Evolutionary conservation across 768 basidiomycete species (phyloP).

Genomic region (Pholiota conissans): DNA sequence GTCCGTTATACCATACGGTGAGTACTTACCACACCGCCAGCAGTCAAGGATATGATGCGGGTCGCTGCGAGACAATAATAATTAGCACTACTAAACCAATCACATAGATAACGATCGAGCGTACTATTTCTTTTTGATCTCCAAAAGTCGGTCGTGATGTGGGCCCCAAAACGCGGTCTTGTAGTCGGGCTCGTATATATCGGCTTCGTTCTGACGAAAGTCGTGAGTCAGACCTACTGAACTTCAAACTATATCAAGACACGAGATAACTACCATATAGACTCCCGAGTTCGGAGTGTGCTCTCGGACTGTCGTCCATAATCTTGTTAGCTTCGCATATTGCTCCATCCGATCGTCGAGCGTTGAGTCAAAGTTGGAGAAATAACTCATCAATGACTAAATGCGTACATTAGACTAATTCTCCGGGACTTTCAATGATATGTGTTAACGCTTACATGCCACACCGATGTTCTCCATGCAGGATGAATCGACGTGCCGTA

Average conservation of each 20-base stretch:
- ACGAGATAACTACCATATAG: conserved; percentile 13
- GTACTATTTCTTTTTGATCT: conserved; percentile 21
- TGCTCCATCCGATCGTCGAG: conserved; percentile 8
- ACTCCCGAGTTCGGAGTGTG: conserved; percentile 14
- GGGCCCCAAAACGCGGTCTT: conserved; percentile 16
- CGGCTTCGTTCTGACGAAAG: conserved; percentile 16
- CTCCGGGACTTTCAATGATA: background rate
- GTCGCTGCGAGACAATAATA: conserved; percentile 8
- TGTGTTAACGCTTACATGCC: conserved; percentile 14
- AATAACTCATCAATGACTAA: conserved; percentile 16
- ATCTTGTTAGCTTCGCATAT: conserved; percentile 14
- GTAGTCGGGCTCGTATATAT: conserved; percentile 18
- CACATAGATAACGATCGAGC: background rate
- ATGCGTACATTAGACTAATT: background rate
- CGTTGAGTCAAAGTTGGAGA: conserved; percentile 20
- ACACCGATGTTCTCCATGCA: conserved; percentile 17
- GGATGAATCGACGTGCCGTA: conserved; percentile 19
- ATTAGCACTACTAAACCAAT: background rate
- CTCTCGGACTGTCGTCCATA: conserved; percentile 15
- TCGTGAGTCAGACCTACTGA: background rate
- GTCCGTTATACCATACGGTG: background rate
- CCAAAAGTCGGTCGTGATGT: conserved; percentile 10
- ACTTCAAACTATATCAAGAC: background rate
- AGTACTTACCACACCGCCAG: conserved; percentile 17
- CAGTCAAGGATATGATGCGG: conserved; percentile 19